Evolutionary conservation across 176 grass and related monocot species (phyloP).

Genomic region (Urochloa ruziziensis): DNA sequence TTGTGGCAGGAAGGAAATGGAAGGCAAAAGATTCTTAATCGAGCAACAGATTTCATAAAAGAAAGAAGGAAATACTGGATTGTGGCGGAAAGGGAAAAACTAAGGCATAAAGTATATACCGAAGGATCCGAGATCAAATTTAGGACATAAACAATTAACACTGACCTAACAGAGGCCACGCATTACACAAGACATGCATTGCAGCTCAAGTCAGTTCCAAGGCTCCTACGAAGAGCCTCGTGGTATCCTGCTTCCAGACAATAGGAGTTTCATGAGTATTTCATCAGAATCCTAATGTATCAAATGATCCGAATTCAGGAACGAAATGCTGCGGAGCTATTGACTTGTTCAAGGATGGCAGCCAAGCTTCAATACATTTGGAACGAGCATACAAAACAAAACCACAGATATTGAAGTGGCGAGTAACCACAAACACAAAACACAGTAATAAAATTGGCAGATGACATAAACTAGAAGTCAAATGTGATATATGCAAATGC

Average conservation of each 20-base stretch:
- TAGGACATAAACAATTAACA: conserved; percentile 82
- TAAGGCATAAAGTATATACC: conserved; percentile 38
- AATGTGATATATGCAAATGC: background rate
- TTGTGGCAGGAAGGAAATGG: background rate
- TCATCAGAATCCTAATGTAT: conserved; percentile 47
- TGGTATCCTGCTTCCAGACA: conserved; percentile 84
- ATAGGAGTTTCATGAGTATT: conserved; percentile 83
- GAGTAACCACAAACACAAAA: background rate
- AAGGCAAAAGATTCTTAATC: background rate
- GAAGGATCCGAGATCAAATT: conserved; percentile 56
- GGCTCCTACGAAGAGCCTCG: conserved; percentile 63
- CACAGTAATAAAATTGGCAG: background rate
- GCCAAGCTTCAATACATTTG: conserved; percentile 49
- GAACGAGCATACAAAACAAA: conserved; percentile 19
- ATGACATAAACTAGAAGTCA: background rate
- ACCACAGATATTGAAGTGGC: background rate
- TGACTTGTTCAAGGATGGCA: conserved; percentile 42
- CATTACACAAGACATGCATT: conserved; percentile 82
- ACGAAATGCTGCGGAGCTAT: conserved; percentile 43
- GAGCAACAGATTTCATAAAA: background rate
- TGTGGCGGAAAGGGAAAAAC: conserved; percentile 20
- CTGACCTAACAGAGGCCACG: conserved; percentile 91
- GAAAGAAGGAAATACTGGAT: conserved; percentile 14
- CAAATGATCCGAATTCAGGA: conserved; percentile 68
- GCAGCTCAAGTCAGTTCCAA: conserved; percentile 75